phyloP scores from a whole-genome alignment of 1,139 yeast genomes.

The Spencermartinsiella ligniputridi region DNA sequence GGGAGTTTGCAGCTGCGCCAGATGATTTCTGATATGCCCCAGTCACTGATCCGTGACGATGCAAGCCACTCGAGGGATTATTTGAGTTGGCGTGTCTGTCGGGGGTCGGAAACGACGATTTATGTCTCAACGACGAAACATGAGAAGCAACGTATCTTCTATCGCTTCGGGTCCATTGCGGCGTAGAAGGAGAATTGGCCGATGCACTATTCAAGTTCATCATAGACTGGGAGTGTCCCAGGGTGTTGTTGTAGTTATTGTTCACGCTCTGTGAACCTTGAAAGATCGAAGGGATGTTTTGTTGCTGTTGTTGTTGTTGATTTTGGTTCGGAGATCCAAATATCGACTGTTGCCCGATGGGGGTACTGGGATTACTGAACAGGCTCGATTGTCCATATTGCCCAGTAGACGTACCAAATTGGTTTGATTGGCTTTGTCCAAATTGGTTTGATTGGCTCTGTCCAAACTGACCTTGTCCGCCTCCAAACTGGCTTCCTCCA shows the following conservation, averaged over 20 bases:
- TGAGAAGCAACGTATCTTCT: slow-evolving; percentile 24
- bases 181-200: neutral
- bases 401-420: no score
- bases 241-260: neutral
- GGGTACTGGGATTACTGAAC: neutral
- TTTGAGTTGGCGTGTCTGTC: slow-evolving; percentile 11
- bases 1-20: neutral
- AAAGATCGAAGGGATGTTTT: neutral
- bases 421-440: no score
- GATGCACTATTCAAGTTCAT: slow-evolving; percentile 17
- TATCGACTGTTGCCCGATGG: no score
- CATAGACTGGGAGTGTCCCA: slow-evolving; percentile 27
- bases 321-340: neutral
- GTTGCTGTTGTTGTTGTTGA: neutral
- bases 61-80: neutral
- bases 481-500: no score
- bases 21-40: neutral
- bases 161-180: slow-evolving; percentile 19
- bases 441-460: no score
- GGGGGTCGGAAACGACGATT: slow-evolving; percentile 20
- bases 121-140: slow-evolving; percentile 19
- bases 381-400: no score
- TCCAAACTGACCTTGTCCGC: no score
- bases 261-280: neutral
- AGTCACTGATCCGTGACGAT: neutral